phyloP scores from a whole-genome alignment of 129 eudicot species.

The Escallonia herrerae region DNA sequence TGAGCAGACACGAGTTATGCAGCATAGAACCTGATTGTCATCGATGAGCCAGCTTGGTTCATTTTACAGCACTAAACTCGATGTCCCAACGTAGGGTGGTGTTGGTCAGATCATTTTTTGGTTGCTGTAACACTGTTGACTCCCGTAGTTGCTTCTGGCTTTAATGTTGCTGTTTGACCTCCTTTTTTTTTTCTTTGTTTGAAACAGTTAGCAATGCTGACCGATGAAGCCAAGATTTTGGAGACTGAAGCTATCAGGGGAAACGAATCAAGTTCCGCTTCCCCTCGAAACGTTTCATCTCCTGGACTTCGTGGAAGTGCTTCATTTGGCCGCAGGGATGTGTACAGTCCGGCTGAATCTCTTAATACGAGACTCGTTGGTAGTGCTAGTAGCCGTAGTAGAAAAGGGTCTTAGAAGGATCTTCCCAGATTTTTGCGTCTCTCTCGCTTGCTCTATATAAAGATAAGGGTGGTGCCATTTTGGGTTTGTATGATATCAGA shows the following conservation, averaged over 20 bases:
- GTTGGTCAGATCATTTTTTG: too few relatives aligned
- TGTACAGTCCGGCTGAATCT: slow-evolving; percentile 50
- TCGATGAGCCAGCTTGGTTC: too few relatives aligned
- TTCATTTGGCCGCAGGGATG: slow-evolving; percentile 50
- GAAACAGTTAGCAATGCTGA: slow-evolving; percentile 66
- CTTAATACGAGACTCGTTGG: slow-evolving; percentile 34
- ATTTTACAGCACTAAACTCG: too few relatives aligned
- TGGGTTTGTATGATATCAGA: slow-evolving; percentile 11
- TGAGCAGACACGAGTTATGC: too few relatives aligned
- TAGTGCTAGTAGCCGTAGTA: slow-evolving; percentile 58
- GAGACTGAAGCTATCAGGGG: slow-evolving; percentile 54
- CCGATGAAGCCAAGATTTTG: slow-evolving; percentile 75
- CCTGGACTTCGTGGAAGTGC: slow-evolving; percentile 49
- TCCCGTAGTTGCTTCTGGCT: background rate
- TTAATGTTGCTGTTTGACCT: background rate
- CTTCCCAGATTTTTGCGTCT: background rate
- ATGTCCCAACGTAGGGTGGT: too few relatives aligned
- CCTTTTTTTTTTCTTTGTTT: slow-evolving; percentile 14
- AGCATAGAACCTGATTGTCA: too few relatives aligned
- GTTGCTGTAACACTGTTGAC: too few relatives aligned
- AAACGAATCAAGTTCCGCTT: slow-evolving; percentile 38
- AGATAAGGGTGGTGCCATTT: slow-evolving; percentile 9
- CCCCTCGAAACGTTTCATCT: slow-evolving; percentile 52
- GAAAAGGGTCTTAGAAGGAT: slow-evolving; percentile 41
- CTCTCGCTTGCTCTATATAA: background rate